Percentiles rank a stretch among this genome's conserved stretches.
Conservation (phyloP, 1,284 basidiomycete genomes). For the Trichosporon faecale region DNA sequence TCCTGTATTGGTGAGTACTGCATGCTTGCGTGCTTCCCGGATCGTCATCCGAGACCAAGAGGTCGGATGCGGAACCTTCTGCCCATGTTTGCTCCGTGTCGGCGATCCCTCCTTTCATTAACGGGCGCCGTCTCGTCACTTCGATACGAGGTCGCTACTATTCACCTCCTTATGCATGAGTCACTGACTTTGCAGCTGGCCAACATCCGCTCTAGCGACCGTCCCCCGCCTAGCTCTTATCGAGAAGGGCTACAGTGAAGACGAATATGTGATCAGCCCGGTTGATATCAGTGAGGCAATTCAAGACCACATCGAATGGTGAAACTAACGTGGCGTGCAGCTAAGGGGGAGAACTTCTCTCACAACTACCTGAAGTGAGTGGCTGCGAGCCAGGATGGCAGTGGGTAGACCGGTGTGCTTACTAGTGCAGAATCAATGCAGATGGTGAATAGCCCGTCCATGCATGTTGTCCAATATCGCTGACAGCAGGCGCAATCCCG, state of each 20-base stretch:
- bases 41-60: not conserved
- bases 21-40: not conserved
- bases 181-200: conserved; percentile 36
- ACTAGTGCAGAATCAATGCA: not conserved
- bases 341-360: conserved; percentile 54
- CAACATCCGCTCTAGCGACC: conserved; percentile 49
- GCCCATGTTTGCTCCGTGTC: not conserved
- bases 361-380: conserved; percentile 51
- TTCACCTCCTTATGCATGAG: not conserved
- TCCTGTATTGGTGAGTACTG: conserved; percentile 46
- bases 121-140: not conserved
- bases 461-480: not conserved
- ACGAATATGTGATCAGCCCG: conserved; percentile 49
- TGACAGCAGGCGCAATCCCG: conserved; percentile 55
- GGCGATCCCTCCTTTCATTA: not conserved
- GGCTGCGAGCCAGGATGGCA: not conserved
- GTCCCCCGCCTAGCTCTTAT: conserved; percentile 50
- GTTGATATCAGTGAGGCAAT: conserved; percentile 46
- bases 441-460: not conserved
- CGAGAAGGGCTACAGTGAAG: conserved; percentile 53
- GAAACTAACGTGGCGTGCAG: conserved; percentile 27
- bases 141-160: not conserved
- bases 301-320: not conserved
- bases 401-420: not conserved
- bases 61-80: not conserved